Evolutionary conservation across 2,329 filamentous ascomycete species (phyloP), one percentile per base, ranked within the genome.

Genomic region (Aspergillus sp.): DNA sequence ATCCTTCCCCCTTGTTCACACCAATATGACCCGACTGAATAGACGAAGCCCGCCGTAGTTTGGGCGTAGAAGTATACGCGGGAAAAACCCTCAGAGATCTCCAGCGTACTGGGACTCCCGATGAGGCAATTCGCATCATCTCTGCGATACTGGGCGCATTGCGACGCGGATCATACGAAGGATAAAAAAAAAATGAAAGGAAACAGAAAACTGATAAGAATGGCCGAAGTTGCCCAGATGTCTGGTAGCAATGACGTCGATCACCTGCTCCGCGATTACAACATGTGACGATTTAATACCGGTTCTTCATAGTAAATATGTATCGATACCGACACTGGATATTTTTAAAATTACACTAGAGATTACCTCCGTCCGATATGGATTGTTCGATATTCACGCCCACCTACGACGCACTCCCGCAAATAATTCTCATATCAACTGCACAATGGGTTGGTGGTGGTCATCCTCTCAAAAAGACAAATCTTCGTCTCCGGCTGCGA

Each of bases 1-100:
- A 83, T 0, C 85, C 84, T 71, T 97, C 88, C 57, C 90, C 86
- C 1, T 84, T 72, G 2, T 75, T 78, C 9, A 86, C 78, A n/a
- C 78, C 74, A 56, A 97, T 95, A 60, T 96, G 90, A 0, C 93
- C 91, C 7, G 82, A 82, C 53, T 86, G 82, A 58, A 86, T 77
- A 39, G 58, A 55, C 82, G 80, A 45, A 79, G 81, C 9, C 76
- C 68, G 47, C 68, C 58, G 53, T 45, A 42, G 41, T 5, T 20
- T 5, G 23, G 3, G 13, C 12, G 17, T 30, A 17, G 51, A 54
- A 30, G 50, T 47, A 35, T 32, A 45, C 45, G 20, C 45, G 20
- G 43, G 43, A 38, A 37, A 48, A 17, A 43, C 42, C 33, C 39
- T 45, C 45, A 45, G 30, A 44, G 7, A 23, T 37, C 22, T 53